These are phyloP conservation scores for Pugionium cornutum DNA, from an alignment of 345 rosid genomes.

Conservation along the genomic window DNA sequence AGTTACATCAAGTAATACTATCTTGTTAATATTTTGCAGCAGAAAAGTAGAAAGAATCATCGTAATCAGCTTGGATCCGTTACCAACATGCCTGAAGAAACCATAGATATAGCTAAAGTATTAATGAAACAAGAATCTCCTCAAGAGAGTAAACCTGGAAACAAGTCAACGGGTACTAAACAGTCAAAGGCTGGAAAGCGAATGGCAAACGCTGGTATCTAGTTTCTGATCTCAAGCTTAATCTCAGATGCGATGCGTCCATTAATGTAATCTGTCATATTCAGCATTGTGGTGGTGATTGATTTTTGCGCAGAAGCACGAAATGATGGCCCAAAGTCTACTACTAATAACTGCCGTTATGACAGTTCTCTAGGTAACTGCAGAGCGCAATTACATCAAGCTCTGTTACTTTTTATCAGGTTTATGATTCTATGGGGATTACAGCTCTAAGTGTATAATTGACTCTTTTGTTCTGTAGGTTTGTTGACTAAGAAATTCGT, in stretches of 20 bases:
- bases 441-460: neutral
- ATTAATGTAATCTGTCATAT: neutral
- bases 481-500: constrained; percentile 70
- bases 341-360: constrained; percentile 56
- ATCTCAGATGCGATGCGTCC: neutral
- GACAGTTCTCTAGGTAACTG: constrained; percentile 68
- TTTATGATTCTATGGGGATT: neutral
- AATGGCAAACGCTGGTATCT: constrained; percentile 48
- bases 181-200: constrained; percentile 39
- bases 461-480: constrained; percentile 42
- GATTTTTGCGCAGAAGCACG: constrained; percentile 43
- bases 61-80: constrained; percentile 37
- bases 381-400: neutral
- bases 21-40: constrained; percentile 37
- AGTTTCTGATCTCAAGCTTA: neutral
- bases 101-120: constrained; percentile 33
- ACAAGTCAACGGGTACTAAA: constrained; percentile 46
- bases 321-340: constrained; percentile 43
- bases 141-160: constrained; percentile 38
- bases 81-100: constrained; percentile 27
- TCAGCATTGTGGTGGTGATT: constrained; percentile 24
- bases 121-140: constrained; percentile 36
- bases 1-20: no score
- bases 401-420: neutral
- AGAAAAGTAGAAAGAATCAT: constrained; percentile 42